Evolutionary conservation across 2,329 filamentous ascomycete species (phyloP).

Genomic region (Sclerotinia trifoliorum): DNA sequence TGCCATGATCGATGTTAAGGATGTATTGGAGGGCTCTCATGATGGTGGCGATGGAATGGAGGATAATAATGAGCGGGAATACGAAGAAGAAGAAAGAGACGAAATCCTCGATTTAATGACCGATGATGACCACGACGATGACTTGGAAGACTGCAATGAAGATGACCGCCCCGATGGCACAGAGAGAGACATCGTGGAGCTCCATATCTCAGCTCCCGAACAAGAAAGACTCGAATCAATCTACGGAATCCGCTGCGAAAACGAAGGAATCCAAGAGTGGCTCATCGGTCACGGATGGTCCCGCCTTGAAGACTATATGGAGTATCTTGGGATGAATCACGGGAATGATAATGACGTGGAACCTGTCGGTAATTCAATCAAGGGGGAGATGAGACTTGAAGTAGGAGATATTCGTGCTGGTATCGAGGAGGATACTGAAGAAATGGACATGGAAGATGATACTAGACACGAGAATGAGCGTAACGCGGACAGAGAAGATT

Average conservation of each 20-base stretch:
- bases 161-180: not conserved
- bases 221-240: not conserved
- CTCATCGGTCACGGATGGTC: not conserved
- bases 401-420: not conserved
- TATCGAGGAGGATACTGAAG: not conserved
- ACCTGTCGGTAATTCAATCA: not conserved
- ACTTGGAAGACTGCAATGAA: not conserved
- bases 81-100: not conserved
- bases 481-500: not conserved
- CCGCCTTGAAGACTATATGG: slow-evolving; percentile 2
- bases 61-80: not conserved
- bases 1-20: not conserved
- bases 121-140: not conserved
- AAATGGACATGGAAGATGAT: not conserved
- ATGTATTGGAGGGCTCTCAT: not conserved
- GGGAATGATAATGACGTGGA: not conserved
- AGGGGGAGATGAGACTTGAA: not conserved
- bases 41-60: not conserved
- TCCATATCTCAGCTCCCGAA: not conserved
- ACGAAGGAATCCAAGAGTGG: slow-evolving; percentile 9
- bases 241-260: slow-evolving; percentile 1
- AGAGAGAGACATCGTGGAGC: not conserved
- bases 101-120: not conserved
- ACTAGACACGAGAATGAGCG: not conserved
- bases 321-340: not conserved